These are phyloP conservation scores for Cicer pinnatifidum DNA, from an alignment of 306 rosid genomes.

Conservation along the genomic window DNA sequence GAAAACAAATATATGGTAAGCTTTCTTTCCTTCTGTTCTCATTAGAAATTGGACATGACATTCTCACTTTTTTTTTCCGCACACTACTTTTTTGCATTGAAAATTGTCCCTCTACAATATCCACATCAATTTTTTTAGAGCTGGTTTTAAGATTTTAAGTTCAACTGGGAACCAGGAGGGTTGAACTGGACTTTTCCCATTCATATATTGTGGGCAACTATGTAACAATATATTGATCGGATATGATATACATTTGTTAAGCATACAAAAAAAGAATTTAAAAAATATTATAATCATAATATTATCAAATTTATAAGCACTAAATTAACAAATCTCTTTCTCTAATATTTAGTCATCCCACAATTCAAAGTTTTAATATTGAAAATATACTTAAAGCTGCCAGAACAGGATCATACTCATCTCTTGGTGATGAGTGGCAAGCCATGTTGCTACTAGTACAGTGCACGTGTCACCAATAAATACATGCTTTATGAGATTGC, in stretches of 20 bases:
- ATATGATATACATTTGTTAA: neutral
- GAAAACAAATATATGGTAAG: slow-evolving; percentile 6
- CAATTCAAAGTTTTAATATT: too few species aligned
- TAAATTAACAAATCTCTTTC: slow-evolving; percentile 18
- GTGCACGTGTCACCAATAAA: too few species aligned
- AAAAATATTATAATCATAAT: neutral
- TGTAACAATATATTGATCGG: neutral
- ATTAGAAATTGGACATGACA: slow-evolving; percentile 19
- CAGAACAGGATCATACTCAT: too few species aligned
- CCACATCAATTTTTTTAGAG: neutral
- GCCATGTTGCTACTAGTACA: too few species aligned
- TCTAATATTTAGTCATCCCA: neutral
- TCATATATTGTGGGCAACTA: neutral
- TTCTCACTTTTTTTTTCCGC: neutral
- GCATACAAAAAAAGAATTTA: neutral
- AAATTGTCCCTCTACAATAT: slow-evolving; percentile 7
- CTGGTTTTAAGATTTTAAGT: neutral
- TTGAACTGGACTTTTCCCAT: slow-evolving; percentile 10
- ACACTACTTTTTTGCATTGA: neutral
- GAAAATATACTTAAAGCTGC: too few species aligned
- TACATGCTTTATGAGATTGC: too few species aligned
- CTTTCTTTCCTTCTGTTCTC: neutral
- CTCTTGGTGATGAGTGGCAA: too few species aligned
- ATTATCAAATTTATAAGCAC: neutral
- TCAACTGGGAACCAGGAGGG: neutral